A percentile compares a stretch with the other conserved stretches of the same genome.
Evolutionary conservation across 257 asterid genomes (phyloP).

Genomic region (Plantago ovata): DNA sequence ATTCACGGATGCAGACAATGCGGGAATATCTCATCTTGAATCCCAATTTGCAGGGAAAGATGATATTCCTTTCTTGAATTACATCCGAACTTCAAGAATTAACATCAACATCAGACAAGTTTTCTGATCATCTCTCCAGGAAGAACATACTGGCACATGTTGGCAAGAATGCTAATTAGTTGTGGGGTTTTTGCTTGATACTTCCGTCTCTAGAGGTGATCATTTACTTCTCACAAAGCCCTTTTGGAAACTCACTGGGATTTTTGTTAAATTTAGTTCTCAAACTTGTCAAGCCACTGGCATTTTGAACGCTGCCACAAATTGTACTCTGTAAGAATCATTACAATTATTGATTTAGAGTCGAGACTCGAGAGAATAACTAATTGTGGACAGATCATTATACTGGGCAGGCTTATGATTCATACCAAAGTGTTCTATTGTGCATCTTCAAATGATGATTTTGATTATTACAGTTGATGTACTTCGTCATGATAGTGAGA

Average conservation of each 20-base stretch:
- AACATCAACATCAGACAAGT: constrained; percentile 97
- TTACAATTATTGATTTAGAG: not conserved
- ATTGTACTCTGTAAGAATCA: not conserved
- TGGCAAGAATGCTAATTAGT: constrained; percentile 1
- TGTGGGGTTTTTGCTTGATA: constrained; percentile 11
- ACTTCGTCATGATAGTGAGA: no score
- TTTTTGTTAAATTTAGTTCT: not conserved
- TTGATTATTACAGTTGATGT: no score
- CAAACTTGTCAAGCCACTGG: not conserved
- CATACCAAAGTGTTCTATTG: not conserved
- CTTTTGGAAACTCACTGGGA: not conserved
- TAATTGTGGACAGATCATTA: not conserved
- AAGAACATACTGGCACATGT: not conserved
- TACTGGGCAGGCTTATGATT: not conserved
- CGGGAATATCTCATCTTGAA: constrained; percentile 60
- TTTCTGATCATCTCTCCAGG: constrained; percentile 21
- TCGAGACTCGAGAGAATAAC: not conserved
- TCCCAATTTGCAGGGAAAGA: constrained; percentile 47
- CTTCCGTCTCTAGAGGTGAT: no score
- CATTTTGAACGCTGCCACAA: not conserved
- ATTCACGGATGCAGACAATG: constrained; percentile 66
- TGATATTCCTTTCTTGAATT: constrained; percentile 43
- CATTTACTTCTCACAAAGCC: no score
- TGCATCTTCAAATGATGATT: not conserved
- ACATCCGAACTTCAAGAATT: constrained; percentile 76